Conservation (phyloP, 768 basidiomycete species). For the Leccinum obscurum region DNA sequence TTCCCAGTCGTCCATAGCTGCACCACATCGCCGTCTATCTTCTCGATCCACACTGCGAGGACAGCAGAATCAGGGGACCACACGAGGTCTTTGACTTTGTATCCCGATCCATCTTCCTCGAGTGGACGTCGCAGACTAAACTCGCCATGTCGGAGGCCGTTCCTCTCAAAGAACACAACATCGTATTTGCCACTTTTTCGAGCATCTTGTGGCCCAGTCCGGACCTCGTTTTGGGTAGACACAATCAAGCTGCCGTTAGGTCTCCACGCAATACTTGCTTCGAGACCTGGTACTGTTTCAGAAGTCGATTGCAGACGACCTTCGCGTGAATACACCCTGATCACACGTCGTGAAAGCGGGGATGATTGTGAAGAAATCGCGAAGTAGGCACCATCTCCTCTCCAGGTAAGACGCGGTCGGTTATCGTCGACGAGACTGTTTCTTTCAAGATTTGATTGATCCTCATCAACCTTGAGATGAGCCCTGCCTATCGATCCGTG, state of each 20-base stretch:
- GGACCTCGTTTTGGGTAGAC: conserved; percentile 72
- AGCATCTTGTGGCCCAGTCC: conserved; percentile 66
- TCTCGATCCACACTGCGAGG: conserved; percentile 82
- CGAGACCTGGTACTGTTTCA: conserved; percentile 80
- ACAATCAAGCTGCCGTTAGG: conserved; percentile 88
- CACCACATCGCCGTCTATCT: conserved; percentile 69
- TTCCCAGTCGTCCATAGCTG: conserved; percentile 95
- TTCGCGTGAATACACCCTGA: conserved; percentile 39
- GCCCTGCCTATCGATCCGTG: conserved; percentile 92
- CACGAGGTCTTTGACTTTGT: conserved; percentile 68
- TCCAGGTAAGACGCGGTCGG: conserved; percentile 81
- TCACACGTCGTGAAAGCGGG: conserved; percentile 21
- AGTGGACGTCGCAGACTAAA: conserved; percentile 57
- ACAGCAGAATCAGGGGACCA: conserved; percentile 93
- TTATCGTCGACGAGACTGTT: conserved; percentile 71
- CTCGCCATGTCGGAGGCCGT: conserved; percentile 90
- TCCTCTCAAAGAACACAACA: conserved; percentile 92
- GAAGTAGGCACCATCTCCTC: conserved; percentile 91
- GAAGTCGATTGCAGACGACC: conserved; percentile 80
- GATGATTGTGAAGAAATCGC: conserved; percentile 75
- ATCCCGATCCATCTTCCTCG: conserved; percentile 53
- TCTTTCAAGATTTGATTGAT: conserved; percentile 40
- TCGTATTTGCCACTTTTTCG: conserved; percentile 75
- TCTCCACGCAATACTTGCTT: conserved; percentile 79
- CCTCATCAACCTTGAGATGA: conserved; percentile 52